phyloP scores from a whole-genome alignment of 2,329 filamentous ascomycete genomes.

The Acrocalymma vagum region DNA sequence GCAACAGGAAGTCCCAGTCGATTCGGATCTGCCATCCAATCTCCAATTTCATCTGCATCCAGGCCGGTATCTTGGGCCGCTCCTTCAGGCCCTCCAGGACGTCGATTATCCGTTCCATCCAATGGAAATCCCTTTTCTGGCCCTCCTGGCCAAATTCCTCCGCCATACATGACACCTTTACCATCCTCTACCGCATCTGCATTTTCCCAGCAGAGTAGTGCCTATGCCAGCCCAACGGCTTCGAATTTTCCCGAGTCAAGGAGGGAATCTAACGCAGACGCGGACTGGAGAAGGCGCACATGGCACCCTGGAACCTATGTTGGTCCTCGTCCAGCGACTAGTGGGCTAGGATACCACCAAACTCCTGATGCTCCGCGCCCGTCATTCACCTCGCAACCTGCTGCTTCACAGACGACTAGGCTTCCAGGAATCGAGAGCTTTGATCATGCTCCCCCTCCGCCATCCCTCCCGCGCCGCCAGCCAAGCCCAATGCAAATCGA shows the following conservation, averaged over 20 bases:
- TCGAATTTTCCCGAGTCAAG: constrained; percentile 70
- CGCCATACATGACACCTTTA: constrained; percentile 64
- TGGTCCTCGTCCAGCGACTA: constrained; percentile 69
- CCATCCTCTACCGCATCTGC: constrained; percentile 63
- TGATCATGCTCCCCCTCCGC: constrained; percentile 74
- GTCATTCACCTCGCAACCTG: constrained; percentile 61
- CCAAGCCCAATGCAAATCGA: constrained; percentile 84
- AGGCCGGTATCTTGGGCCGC: constrained; percentile 78
- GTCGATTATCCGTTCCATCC: constrained; percentile 84
- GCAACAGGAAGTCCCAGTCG: constrained; percentile 76
- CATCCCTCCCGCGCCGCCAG: constrained; percentile 68
- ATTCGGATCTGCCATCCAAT: constrained; percentile 73
- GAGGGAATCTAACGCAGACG: constrained; percentile 75
- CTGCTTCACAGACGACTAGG: constrained; percentile 69
- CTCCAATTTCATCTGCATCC: constrained; percentile 75
- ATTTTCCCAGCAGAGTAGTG: constrained; percentile 67
- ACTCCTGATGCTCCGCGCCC: constrained; percentile 71
- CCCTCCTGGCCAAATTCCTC: constrained; percentile 67
- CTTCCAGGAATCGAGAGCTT: constrained; percentile 94
- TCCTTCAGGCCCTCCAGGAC: constrained; percentile 71
- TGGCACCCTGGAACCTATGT: constrained; percentile 85
- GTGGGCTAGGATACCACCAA: constrained; percentile 78
- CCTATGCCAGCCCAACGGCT: constrained; percentile 72
- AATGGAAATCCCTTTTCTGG: constrained; percentile 77
- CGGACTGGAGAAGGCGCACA: constrained; percentile 82